Percentiles rank a stretch among this genome's conserved stretches.
Conservation (phyloP, 2,329 filamentous ascomycete species). For the Xylariaceae sp. region DNA sequence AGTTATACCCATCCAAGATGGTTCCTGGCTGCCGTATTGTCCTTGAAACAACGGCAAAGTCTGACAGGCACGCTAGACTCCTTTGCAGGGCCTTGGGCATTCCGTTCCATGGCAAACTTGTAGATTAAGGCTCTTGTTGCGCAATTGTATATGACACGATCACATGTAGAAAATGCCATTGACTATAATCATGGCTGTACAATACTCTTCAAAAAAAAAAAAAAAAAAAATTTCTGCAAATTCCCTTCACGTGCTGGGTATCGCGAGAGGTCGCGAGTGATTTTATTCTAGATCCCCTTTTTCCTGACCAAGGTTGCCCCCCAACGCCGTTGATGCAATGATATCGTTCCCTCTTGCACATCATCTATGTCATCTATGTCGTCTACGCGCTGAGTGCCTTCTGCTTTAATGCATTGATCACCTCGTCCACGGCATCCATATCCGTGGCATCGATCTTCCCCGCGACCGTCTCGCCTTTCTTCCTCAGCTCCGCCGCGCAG, state of each 20-base stretch:
- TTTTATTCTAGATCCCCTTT: constrained; percentile 11
- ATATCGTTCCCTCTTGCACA: neutral
- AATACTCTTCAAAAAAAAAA: constrained; percentile 7
- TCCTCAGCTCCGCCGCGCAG: constrained; percentile 63
- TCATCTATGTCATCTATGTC: neutral
- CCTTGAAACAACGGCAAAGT: constrained; percentile 81
- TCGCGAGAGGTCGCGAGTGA: neutral
- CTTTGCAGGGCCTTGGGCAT: constrained; percentile 73
- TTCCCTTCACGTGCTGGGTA: neutral
- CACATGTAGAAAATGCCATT: constrained; percentile 10
- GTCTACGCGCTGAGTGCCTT: constrained; percentile 43
- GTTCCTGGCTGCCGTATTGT: constrained; percentile 84
- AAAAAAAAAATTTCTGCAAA: neutral
- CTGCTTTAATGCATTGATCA: constrained; percentile 70
- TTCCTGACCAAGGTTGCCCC: constrained; percentile 15
- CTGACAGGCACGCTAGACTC: constrained; percentile 81
- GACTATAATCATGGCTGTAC: constrained; percentile 34
- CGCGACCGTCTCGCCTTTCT: constrained; percentile 55
- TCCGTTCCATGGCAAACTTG: constrained; percentile 79
- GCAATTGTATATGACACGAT: constrained; percentile 19
- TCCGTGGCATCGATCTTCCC: constrained; percentile 75
- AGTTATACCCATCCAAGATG: constrained; percentile 69
- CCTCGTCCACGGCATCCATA: constrained; percentile 81
- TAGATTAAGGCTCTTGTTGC: constrained; percentile 31
- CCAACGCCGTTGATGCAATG: constrained; percentile 25